phyloP scores from a whole-genome alignment of 192 early-diverging fungal species.

The Gamsiella multidivaricata region DNA sequence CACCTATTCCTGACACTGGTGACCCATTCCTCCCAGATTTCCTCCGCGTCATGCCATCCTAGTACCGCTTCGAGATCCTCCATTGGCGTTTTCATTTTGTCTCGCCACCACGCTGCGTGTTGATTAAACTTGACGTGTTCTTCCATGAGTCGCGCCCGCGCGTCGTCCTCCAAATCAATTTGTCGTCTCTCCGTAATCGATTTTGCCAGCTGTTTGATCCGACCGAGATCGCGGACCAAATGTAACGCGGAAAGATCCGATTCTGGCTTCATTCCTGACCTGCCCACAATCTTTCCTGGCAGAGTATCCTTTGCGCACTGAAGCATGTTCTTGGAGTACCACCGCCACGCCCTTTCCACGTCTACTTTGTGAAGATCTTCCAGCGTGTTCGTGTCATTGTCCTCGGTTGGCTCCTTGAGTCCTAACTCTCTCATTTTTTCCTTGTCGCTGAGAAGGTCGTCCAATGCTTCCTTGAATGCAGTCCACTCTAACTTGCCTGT shows the following conservation, averaged over 20 bases:
- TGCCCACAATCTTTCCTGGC: slow-evolving; percentile 14
- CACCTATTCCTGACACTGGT: not conserved
- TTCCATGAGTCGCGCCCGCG: not conserved
- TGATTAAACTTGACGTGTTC: not conserved
- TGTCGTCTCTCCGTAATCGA: not conserved
- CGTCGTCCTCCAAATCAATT: not conserved
- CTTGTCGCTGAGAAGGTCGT: not conserved
- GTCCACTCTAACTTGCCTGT: not conserved
- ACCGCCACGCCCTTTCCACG: not conserved
- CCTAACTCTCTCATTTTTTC: not conserved
- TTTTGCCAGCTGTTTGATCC: not conserved
- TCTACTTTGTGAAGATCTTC: not conserved
- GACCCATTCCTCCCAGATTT: not conserved
- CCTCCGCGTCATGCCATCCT: not conserved
- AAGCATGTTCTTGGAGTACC: not conserved
- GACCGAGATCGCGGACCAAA: not conserved
- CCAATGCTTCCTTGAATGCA: too few species aligned
- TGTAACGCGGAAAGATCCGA: not conserved
- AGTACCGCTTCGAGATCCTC: not conserved
- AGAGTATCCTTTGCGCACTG: slow-evolving; percentile 3
- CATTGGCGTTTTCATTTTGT: too few species aligned
- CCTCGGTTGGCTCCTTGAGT: not conserved
- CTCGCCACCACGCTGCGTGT: not conserved
- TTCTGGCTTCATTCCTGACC: slow-evolving; percentile 2
- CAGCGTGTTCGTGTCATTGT: not conserved